Evolutionary conservation across 768 basidiomycete species (phyloP), one percentile per base, ranked within the genome.

Genomic region (Boletus tylopilopsis): DNA sequence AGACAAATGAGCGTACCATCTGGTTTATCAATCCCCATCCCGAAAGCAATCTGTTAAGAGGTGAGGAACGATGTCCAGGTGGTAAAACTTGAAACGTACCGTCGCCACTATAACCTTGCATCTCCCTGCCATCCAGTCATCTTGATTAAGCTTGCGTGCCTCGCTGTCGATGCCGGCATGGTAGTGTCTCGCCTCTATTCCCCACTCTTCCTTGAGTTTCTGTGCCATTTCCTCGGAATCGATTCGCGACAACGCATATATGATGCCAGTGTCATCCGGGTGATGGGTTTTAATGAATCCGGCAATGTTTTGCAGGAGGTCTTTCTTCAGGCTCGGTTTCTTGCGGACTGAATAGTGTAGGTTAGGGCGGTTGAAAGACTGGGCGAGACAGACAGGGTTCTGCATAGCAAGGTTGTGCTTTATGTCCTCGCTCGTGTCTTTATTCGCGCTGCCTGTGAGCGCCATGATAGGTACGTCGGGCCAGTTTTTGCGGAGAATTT

Each of bases 291-390:
- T 68, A 65, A 98, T 85, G 64, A 83, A 90, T 2, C 72, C 72
- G 23, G 78, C 79, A 43, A 97, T 90, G 9, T 84, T 80, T 9
- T 81, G 66, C 2, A 79, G 50, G 22, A 78, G 67, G 29, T 76
- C 74, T 16, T 57, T 64, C 64, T 73, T 64, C 53, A 69, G 55
- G 66, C 74, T 39, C 8, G 57, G 66, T 66, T 85, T 83, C 53
- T 68, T 62, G 43, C 73, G 69, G 71, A 90, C 68, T 39, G 76
- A 72, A 61, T 99, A 99, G 47, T 78, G 74, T 6, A 99, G 76
- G 65, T 99, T 99, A n/a, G 84, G 76, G 5, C 96, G 86, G 61
- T 99, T 97, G 72, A 96, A 96, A 0, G 94, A 94, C 58, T 91
- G 87, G 3, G 73, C 77, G 47, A 95, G 77, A 42, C 53, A 67